phyloP scores from a whole-genome alignment of 495 filamentous ascomycete species.

The Trichoderma reesei region DNA sequence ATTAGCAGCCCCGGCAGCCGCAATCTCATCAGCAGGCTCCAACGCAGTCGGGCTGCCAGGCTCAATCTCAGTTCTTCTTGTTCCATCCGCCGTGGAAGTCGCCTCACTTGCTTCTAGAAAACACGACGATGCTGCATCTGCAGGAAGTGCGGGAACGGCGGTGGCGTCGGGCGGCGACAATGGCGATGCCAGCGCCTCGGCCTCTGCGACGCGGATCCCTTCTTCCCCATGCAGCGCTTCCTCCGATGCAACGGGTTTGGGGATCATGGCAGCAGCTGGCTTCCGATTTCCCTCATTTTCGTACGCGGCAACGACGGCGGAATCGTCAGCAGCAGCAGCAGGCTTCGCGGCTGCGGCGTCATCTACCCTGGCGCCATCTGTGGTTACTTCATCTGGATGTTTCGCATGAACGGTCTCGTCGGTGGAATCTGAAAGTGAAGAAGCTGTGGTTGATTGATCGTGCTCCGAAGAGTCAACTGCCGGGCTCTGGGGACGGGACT shows the following conservation, averaged over 20 bases:
- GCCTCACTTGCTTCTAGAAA: constrained; percentile 8
- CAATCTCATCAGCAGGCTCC: constrained; percentile 8
- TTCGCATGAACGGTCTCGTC: constrained; percentile 37
- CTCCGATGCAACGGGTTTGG: background rate
- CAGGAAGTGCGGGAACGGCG: background rate
- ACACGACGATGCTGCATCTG: background rate
- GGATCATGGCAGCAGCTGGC: background rate
- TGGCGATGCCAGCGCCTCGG: background rate
- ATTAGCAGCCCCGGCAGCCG: constrained; percentile 9
- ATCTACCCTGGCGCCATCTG: too few species aligned
- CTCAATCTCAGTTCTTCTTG: too few species aligned
- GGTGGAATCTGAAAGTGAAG: constrained; percentile 44
- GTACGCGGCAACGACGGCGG: too few species aligned
- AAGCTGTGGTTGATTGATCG: constrained; percentile 44
- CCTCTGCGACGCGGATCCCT: background rate
- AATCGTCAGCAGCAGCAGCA: constrained; percentile 9
- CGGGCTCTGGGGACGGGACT: constrained; percentile 44
- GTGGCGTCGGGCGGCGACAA: background rate
- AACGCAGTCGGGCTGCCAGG: background rate
- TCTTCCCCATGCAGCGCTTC: background rate
- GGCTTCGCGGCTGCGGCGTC: background rate
- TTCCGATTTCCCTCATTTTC: background rate
- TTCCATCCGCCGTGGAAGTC: background rate
- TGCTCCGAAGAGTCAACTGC: constrained; percentile 36
- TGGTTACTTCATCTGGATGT: constrained; percentile 13